Conservation (phyloP, 352 stramenopile species). For the Phytopythium chamaehyphon region DNA sequence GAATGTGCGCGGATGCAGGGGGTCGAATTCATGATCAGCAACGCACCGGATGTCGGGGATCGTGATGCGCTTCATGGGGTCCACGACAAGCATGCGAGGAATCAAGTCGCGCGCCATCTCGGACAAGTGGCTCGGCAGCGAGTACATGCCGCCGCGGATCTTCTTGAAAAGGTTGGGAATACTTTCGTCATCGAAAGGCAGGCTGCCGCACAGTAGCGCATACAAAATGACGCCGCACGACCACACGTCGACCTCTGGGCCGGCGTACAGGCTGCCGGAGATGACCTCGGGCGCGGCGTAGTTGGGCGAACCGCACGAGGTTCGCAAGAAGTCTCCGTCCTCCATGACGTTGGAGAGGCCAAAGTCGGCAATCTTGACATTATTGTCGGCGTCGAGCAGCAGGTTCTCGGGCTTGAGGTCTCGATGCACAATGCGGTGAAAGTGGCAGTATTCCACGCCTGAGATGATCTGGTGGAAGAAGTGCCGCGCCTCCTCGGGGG, state of each 20-base stretch:
- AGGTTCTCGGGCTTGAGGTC: slow-evolving; percentile 99
- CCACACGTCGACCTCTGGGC: slow-evolving; percentile 99
- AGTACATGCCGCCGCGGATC: slow-evolving; percentile 98
- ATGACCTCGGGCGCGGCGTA: slow-evolving; percentile 99
- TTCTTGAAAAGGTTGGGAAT: slow-evolving; percentile 99
- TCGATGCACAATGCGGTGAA: slow-evolving; percentile 98
- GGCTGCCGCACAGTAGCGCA: slow-evolving; percentile 95
- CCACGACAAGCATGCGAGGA: slow-evolving; percentile 97
- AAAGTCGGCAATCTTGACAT: slow-evolving; percentile 99
- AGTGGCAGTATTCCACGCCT: slow-evolving; percentile 99
- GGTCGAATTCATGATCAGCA: neutral
- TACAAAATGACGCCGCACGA: slow-evolving; percentile 99
- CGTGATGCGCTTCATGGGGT: slow-evolving; percentile 99
- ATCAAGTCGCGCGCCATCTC: slow-evolving; percentile 97
- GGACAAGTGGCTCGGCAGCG: slow-evolving; percentile 94
- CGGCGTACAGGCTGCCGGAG: slow-evolving; percentile 96
- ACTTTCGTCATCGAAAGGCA: slow-evolving; percentile 99
- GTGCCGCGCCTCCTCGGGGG: slow-evolving; percentile 95
- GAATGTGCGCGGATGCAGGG: too few relatives aligned
- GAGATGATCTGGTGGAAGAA: slow-evolving; percentile 99
- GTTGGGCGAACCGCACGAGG: slow-evolving; percentile 97
- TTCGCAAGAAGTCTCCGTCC: slow-evolving; percentile 98
- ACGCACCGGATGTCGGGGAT: slow-evolving; percentile 94
- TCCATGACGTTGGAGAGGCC: slow-evolving; percentile 98
- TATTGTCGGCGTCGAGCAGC: slow-evolving; percentile 97